Percentiles rank a stretch among this genome's conserved stretches.
Conservation (phyloP, 768 basidiomycete genomes). For the Tulasnella sp. region DNA sequence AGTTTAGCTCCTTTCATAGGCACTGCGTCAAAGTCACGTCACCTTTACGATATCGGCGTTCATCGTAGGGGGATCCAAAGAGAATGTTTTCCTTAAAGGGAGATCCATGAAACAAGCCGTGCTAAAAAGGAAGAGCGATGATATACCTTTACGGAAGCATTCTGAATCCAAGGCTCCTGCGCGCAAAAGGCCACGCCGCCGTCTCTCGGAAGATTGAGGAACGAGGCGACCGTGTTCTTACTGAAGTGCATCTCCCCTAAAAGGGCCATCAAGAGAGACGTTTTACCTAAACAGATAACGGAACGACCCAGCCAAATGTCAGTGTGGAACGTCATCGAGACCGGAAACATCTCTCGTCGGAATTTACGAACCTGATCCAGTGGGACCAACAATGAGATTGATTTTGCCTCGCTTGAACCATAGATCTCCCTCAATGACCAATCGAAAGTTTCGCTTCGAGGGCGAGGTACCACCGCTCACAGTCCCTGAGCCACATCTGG, state of each 20-base stretch:
- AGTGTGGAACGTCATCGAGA: not conserved
- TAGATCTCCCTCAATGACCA: slow-evolving; percentile 26
- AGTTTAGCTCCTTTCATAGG: not conserved
- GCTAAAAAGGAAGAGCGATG: not conserved
- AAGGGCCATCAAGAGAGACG: slow-evolving; percentile 24
- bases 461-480: slow-evolving; percentile 35
- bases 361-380: slow-evolving; percentile 22
- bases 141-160: slow-evolving; percentile 54
- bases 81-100: slow-evolving; percentile 44
- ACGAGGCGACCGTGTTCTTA: slow-evolving; percentile 34
- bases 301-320: no score
- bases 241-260: slow-evolving; percentile 32
- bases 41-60: slow-evolving; percentile 34
- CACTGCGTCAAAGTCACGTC: not conserved
- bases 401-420: slow-evolving; percentile 29
- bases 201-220: slow-evolving; percentile 56
- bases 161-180: slow-evolving; percentile 80
- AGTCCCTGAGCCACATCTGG: slow-evolving; percentile 31
- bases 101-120: no score
- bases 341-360: no score
- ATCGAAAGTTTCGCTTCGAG: slow-evolving; percentile 31
- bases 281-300: no score
- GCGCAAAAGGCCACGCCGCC: slow-evolving; percentile 68
- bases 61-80: slow-evolving; percentile 35
- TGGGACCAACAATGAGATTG: slow-evolving; percentile 30